Evolutionary conservation across 2,329 filamentous ascomycete species (phyloP).

Genomic region (Fusarium guadeloupense): DNA sequence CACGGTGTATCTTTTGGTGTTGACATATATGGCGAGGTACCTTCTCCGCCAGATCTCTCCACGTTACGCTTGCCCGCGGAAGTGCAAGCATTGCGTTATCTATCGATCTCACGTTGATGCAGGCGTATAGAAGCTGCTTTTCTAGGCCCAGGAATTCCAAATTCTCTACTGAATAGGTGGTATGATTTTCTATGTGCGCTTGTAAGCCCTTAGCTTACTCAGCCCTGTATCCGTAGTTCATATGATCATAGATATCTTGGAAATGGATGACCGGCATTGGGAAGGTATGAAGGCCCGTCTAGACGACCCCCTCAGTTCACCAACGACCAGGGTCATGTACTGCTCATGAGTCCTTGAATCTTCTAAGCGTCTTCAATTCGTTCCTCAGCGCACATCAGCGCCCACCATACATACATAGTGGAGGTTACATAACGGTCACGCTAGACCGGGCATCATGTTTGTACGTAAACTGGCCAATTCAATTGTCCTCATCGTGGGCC

Average conservation of each 20-base stretch:
- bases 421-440: neutral
- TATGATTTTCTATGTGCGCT: too few relatives aligned
- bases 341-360: neutral
- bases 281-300: neutral
- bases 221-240: neutral
- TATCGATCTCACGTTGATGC: neutral
- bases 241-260: neutral
- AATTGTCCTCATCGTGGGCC: neutral
- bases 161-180: too few relatives aligned
- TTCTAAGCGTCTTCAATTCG: neutral
- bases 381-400: slow-evolving; percentile 5
- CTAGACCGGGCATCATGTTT: slow-evolving; percentile 10
- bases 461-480: slow-evolving; percentile 20
- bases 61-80: slow-evolving; percentile 6
- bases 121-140: neutral
- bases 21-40: neutral
- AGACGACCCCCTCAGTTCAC: neutral
- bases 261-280: neutral
- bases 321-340: neutral
- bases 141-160: too few relatives aligned
- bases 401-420: neutral
- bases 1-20: neutral
- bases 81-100: neutral
- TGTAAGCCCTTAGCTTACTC: neutral
- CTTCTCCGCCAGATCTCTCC: neutral